Conservation (phyloP, 2,329 filamentous ascomycete species). For the Trichoderma endophyticum region DNA sequence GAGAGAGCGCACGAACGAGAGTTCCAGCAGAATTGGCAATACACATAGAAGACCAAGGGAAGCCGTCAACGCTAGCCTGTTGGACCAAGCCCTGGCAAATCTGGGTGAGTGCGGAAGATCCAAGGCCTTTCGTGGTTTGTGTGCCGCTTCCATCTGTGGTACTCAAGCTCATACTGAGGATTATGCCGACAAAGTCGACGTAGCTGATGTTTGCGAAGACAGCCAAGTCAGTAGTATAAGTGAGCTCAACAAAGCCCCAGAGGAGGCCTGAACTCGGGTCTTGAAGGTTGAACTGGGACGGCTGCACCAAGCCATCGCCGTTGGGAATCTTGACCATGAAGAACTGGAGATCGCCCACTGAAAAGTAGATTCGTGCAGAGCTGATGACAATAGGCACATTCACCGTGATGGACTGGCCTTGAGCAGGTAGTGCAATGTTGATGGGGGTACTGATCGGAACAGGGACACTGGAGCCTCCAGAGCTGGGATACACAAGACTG, state of each 20-base stretch:
- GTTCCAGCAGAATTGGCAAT: slow-evolving; percentile 36
- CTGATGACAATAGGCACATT: slow-evolving; percentile 41
- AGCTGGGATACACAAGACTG: slow-evolving; percentile 41
- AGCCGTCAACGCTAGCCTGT: slow-evolving; percentile 39
- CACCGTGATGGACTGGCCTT: slow-evolving; percentile 38
- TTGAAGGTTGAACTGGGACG: slow-evolving; percentile 41
- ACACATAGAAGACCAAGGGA: slow-evolving; percentile 46
- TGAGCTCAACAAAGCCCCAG: slow-evolving; percentile 52
- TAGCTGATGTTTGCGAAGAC: slow-evolving; percentile 50
- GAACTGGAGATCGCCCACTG: slow-evolving; percentile 41
- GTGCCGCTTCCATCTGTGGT: slow-evolving; percentile 33
- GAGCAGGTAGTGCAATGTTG: slow-evolving; percentile 40
- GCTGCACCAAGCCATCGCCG: slow-evolving; percentile 45
- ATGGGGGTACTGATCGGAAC: slow-evolving; percentile 40
- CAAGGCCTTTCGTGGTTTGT: slow-evolving; percentile 42
- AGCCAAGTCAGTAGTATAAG: slow-evolving; percentile 36
- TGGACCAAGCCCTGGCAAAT: slow-evolving; percentile 42
- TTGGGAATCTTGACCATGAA: slow-evolving; percentile 36
- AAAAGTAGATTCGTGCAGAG: slow-evolving; percentile 46
- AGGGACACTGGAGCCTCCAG: slow-evolving; percentile 35
- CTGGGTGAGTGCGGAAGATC: slow-evolving; percentile 31
- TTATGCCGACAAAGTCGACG: slow-evolving; percentile 51
- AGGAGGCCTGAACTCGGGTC: slow-evolving; percentile 44
- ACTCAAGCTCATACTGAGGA: slow-evolving; percentile 47
- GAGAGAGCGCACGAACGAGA: slow-evolving; percentile 44